phyloP scores from a whole-genome alignment of 768 basidiomycete species.

The Trametes elegans region DNA sequence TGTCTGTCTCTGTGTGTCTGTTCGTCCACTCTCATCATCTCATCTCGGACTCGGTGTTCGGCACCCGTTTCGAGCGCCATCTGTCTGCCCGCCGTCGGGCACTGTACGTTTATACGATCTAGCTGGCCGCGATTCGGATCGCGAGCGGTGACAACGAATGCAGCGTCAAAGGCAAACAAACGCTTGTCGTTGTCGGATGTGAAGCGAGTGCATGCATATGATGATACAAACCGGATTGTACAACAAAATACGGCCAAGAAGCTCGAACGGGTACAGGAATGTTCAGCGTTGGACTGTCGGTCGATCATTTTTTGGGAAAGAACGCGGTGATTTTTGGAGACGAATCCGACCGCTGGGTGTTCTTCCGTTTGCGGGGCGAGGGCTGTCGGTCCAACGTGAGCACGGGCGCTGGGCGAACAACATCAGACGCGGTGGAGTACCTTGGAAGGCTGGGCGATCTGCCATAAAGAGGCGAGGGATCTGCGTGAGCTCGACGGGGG shows the following conservation, averaged over 20 bases:
- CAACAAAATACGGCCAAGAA: background rate
- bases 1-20: conserved; percentile 2
- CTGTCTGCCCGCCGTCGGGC: conserved; percentile 7
- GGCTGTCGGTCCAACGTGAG: background rate
- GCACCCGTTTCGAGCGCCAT: too few relatives aligned
- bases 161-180: conserved; percentile 14
- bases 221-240: background rate
- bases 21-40: conserved; percentile 20
- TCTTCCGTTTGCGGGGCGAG: background rate
- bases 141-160: conserved; percentile 3
- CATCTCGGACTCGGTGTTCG: conserved; percentile 20
- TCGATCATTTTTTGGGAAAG: conserved; percentile 16
- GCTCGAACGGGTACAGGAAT: too few relatives aligned
- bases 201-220: background rate
- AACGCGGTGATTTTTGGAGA: conserved; percentile 24
- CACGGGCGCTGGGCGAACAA: too few relatives aligned
- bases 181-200: background rate
- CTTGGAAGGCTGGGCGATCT: too few relatives aligned
- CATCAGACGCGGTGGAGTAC: too few relatives aligned
- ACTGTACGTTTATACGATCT: conserved; percentile 28
- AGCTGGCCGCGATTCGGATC: conserved; percentile 6
- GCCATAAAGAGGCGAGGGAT: too few relatives aligned
- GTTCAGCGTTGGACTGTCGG: background rate
- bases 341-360: background rate
- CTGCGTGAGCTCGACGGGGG: too few relatives aligned